Conservation (phyloP, 345 rosid genomes). For the Aurinia saxatilis region DNA sequence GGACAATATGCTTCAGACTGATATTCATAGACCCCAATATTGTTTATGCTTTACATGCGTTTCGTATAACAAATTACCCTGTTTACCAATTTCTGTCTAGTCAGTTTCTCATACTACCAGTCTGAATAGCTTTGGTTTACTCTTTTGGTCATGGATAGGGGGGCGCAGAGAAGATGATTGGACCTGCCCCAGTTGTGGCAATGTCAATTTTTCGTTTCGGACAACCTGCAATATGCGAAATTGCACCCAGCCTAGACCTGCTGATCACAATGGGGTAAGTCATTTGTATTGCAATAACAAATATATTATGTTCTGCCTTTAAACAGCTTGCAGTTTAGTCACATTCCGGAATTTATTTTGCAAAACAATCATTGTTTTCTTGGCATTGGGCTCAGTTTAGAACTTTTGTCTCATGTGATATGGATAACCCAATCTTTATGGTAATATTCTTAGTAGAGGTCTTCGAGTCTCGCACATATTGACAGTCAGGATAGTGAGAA, state of each 20-base stretch:
- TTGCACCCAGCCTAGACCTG: conserved; percentile 95
- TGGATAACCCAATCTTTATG: neutral
- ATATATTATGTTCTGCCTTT: neutral
- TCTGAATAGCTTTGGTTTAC: conserved; percentile 2
- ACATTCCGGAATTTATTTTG: neutral
- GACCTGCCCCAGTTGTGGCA: conserved; percentile 98
- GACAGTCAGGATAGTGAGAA: neutral
- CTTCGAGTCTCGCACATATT: neutral
- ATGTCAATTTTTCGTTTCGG: conserved; percentile 93
- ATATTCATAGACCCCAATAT: no score
- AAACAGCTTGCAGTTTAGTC: conserved; percentile 1
- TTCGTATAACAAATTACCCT: neutral
- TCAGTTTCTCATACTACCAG: neutral
- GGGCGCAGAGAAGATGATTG: conserved; percentile 99
- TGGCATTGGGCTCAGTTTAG: neutral
- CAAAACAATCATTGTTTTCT: neutral
- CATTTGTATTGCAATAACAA: neutral
- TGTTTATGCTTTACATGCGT: neutral
- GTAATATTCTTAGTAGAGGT: neutral
- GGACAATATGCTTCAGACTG: neutral
- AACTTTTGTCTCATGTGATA: neutral
- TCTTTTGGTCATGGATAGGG: conserved; percentile 36
- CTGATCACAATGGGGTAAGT: conserved; percentile 72
- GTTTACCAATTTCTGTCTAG: no score
- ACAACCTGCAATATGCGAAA: conserved; percentile 99